These are phyloP conservation scores for Aspergillus transmontanensis DNA, from an alignment of 2,329 filamentous ascomycete genomes.

Conservation along the genomic window DNA sequence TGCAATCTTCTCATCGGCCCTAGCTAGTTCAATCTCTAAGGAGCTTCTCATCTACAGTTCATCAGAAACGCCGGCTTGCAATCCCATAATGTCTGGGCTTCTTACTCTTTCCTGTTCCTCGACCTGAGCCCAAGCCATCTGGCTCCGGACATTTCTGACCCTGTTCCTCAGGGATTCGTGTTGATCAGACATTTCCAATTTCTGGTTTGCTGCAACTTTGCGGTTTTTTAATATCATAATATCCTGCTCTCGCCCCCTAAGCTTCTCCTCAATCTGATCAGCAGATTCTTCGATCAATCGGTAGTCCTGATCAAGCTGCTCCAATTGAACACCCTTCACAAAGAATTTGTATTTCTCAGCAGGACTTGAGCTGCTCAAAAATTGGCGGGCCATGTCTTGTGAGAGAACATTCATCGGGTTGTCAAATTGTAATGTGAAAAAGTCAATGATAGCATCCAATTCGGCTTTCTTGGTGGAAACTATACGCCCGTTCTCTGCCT, in stretches of 20 bases:
- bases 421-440: constrained; percentile 90
- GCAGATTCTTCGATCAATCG: constrained; percentile 76
- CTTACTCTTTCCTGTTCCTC: constrained; percentile 67
- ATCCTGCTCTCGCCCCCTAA: constrained; percentile 64
- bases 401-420: constrained; percentile 96
- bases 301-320: constrained; percentile 91
- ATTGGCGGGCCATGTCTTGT: constrained; percentile 92
- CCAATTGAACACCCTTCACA: constrained; percentile 88
- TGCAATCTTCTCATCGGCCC: constrained; percentile 52
- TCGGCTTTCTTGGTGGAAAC: constrained; percentile 84
- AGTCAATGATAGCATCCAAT: constrained; percentile 90
- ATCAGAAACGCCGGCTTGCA: constrained; percentile 10
- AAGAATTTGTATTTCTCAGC: constrained; percentile 95
- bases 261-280: constrained; percentile 69
- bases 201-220: constrained; percentile 63
- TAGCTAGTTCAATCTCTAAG: constrained; percentile 39
- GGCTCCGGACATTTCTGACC: constrained; percentile 60
- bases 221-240: constrained; percentile 62
- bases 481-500: constrained; percentile 67
- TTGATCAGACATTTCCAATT: constrained; percentile 66
- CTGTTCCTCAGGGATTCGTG: constrained; percentile 66
- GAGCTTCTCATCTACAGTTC: constrained; percentile 33
- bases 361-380: constrained; percentile 81
- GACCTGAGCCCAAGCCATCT: constrained; percentile 88
- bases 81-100: background rate